Conservation (phyloP, 768 basidiomycete genomes). For the Clathrus columnatus region DNA sequence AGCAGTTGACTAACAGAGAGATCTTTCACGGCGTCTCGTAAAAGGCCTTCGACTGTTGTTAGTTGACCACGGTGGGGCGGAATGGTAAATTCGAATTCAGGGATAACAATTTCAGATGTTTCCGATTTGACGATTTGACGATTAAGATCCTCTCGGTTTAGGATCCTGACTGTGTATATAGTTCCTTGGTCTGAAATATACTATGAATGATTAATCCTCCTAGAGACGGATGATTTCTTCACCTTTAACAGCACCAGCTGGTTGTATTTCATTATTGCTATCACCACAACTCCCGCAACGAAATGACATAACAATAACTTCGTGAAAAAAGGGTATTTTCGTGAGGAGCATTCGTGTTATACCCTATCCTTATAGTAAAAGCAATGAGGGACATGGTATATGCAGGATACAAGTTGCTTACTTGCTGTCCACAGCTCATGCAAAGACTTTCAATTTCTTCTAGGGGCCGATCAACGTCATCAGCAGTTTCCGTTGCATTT, state of each 20-base stretch:
- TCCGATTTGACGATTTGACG: slow-evolving; percentile 90
- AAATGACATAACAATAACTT: slow-evolving; percentile 96
- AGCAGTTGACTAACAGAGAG: slow-evolving; percentile 76
- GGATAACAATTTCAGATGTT: slow-evolving; percentile 71
- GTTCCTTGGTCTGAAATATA: slow-evolving; percentile 62
- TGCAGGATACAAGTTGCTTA: slow-evolving; percentile 25
- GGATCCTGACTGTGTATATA: slow-evolving; percentile 71
- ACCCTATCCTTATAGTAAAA: slow-evolving; percentile 56
- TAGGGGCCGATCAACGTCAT: slow-evolving; percentile 56
- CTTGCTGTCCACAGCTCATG: slow-evolving; percentile 90
- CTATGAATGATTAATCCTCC: neutral
- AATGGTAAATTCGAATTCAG: slow-evolving; percentile 86
- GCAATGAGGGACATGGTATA: neutral
- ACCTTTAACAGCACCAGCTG: slow-evolving; percentile 83
- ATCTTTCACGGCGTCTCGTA: slow-evolving; percentile 76
- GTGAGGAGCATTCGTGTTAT: slow-evolving; percentile 83
- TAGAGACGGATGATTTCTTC: slow-evolving; percentile 18
- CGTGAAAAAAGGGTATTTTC: slow-evolving; percentile 88
- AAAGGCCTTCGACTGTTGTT: slow-evolving; percentile 92
- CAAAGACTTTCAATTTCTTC: slow-evolving; percentile 87
- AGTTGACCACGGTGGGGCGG: slow-evolving; percentile 83
- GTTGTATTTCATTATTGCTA: slow-evolving; percentile 89
- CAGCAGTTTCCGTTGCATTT: slow-evolving; percentile 20
- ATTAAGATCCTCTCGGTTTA: slow-evolving; percentile 69
- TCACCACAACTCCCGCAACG: slow-evolving; percentile 88